Evolutionary conservation across 345 rosid genomes (phyloP).

Genomic region (Ailanthus altissimus): DNA sequence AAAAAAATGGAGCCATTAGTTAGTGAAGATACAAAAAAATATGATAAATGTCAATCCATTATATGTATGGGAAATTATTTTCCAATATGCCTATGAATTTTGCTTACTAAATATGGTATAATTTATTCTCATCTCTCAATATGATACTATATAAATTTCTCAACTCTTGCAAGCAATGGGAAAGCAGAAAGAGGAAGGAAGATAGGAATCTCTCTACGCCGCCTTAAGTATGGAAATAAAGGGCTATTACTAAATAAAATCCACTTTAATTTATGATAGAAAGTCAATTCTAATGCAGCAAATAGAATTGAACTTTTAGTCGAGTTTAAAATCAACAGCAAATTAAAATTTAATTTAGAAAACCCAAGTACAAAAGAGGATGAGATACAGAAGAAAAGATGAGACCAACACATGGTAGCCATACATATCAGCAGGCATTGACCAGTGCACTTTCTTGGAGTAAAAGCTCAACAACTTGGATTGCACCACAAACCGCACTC

Average conservation of each 20-base stretch:
- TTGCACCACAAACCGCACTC: constrained; percentile 97
- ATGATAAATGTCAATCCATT: too few species aligned
- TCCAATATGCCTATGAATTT: background rate
- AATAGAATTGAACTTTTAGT: background rate
- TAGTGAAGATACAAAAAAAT: background rate
- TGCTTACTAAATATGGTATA: too few species aligned
- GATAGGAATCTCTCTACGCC: background rate
- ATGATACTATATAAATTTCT: background rate
- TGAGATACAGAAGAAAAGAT: too few species aligned
- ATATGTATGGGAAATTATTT: background rate
- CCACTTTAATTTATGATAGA: background rate
- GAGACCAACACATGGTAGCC: too few species aligned
- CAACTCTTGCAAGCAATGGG: background rate
- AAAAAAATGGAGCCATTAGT: background rate
- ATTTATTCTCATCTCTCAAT: background rate
- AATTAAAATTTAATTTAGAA: too few species aligned
- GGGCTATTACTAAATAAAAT: background rate
- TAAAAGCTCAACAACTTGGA: too few species aligned
- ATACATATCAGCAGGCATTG: too few species aligned
- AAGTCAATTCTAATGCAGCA: background rate
- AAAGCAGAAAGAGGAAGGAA: background rate
- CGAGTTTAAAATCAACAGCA: background rate
- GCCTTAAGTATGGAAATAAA: background rate
- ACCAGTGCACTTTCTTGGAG: too few species aligned
- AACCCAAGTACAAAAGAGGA: background rate